Evolutionary conservation across 2,329 filamentous ascomycete species (phyloP).

Genomic region (Colletotrichum melonis): DNA sequence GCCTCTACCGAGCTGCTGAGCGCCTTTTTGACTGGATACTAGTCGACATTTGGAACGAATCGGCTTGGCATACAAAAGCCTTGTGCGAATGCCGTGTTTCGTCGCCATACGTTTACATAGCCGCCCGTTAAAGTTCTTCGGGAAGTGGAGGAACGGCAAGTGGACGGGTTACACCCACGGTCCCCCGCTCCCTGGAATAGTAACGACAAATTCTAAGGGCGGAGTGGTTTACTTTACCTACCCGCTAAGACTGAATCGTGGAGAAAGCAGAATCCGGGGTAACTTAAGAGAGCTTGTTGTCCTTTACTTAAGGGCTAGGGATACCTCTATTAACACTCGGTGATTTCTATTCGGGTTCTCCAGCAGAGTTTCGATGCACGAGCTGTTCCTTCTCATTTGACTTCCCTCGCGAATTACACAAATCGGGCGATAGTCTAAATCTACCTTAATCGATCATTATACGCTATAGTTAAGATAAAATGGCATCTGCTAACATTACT

Average conservation of each 20-base stretch:
- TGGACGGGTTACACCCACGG: background rate
- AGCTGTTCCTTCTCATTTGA: background rate
- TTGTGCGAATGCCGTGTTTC: background rate
- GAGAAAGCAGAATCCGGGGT: background rate
- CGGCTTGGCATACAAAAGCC: background rate
- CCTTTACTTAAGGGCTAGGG: background rate
- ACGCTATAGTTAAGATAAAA: background rate
- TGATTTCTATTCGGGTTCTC: background rate
- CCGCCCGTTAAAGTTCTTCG: background rate
- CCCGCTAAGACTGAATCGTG: background rate
- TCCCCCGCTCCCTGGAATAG: background rate
- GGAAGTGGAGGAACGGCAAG: background rate
- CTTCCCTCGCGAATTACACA: background rate
- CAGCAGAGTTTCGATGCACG: background rate
- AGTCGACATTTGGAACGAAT: background rate
- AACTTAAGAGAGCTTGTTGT: background rate
- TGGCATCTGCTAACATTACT: constrained; percentile 31
- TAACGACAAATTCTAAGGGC: background rate
- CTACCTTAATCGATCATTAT: background rate
- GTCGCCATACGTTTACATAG: background rate
- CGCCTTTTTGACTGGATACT: background rate
- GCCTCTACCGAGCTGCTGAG: background rate
- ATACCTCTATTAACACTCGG: background rate
- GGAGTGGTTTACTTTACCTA: background rate
- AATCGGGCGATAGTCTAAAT: background rate